Evolutionary conservation across 2,329 filamentous ascomycete genomes (phyloP).

Genomic region (Thyridium curvatum): DNA sequence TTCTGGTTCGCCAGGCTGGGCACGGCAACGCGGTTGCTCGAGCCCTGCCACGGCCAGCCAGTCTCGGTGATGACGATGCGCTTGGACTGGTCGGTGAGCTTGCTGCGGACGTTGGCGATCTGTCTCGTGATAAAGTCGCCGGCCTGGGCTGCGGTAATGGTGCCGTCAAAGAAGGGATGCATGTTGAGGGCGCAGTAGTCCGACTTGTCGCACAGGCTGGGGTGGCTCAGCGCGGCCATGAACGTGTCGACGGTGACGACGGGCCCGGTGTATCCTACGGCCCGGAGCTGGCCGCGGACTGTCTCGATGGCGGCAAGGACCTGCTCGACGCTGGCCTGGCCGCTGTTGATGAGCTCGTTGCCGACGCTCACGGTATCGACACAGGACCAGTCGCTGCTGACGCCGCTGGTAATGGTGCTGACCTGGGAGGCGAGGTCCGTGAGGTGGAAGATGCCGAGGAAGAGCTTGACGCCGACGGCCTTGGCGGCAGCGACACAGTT

Average conservation of each 20-base stretch:
- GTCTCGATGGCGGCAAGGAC: slow-evolving; percentile 53
- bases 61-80: slow-evolving; percentile 72
- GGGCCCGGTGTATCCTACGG: slow-evolving; percentile 61
- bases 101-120: slow-evolving; percentile 34
- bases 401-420: slow-evolving; percentile 51
- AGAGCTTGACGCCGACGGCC: slow-evolving; percentile 60
- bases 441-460: slow-evolving; percentile 69
- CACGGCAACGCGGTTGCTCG: slow-evolving; percentile 60
- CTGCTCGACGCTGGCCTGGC: slow-evolving; percentile 40
- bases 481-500: slow-evolving; percentile 58
- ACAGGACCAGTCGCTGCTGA: slow-evolving; percentile 57
- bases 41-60: slow-evolving; percentile 73
- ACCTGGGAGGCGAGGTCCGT: slow-evolving; percentile 49
- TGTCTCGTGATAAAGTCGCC: slow-evolving; percentile 61
- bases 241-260: slow-evolving; percentile 81
- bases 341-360: slow-evolving; percentile 72
- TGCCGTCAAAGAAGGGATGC: slow-evolving; percentile 76
- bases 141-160: slow-evolving; percentile 50
- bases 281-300: slow-evolving; percentile 51
- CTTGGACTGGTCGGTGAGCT: slow-evolving; percentile 40
- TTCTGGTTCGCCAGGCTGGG: slow-evolving; percentile 62
- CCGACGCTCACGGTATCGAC: slow-evolving; percentile 71
- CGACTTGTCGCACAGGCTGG: slow-evolving; percentile 62
- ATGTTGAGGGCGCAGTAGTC: slow-evolving; percentile 79
- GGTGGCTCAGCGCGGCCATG: slow-evolving; percentile 57